These are phyloP conservation scores for Botrytis fragariae DNA, from an alignment of 2,329 filamentous ascomycete genomes.

Conservation along the genomic window DNA sequence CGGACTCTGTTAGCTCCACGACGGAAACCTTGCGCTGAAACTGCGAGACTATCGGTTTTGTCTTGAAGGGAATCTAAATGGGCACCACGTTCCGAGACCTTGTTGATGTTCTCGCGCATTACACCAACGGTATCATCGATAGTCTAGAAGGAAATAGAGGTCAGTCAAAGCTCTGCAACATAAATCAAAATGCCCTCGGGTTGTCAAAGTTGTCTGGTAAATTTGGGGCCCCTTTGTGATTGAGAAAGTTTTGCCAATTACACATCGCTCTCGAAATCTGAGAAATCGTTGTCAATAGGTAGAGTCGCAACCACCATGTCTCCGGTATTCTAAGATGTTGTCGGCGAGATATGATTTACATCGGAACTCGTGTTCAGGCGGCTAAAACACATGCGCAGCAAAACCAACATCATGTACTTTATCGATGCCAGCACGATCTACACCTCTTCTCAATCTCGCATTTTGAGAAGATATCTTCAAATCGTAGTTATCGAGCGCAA, in stretches of 20 bases:
- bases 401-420: slow-evolving; percentile 15
- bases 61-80: slow-evolving; percentile 84
- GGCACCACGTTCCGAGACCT: slow-evolving; percentile 89
- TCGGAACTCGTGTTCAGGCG: not conserved
- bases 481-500: not conserved
- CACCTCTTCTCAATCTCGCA: not conserved
- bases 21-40: slow-evolving; percentile 92
- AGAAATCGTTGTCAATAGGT: not conserved
- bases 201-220: not conserved
- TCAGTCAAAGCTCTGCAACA: slow-evolving; percentile 27
- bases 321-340: not conserved
- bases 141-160: slow-evolving; percentile 60
- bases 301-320: not conserved
- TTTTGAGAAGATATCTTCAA: not conserved
- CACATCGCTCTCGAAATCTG: not conserved
- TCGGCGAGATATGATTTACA: too few relatives aligned
- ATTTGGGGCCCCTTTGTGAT: not conserved
- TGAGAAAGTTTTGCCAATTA: not conserved
- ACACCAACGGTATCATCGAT: slow-evolving; percentile 93
- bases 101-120: slow-evolving; percentile 98
- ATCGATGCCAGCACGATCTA: slow-evolving; percentile 10
- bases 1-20: slow-evolving; percentile 93
- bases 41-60: slow-evolving; percentile 91
- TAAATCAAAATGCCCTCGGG: not conserved
- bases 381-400: slow-evolving; percentile 28